Evolutionary conservation across 2,329 filamentous ascomycete species (phyloP), one percentile per base, ranked within the genome.

Genomic region (Leptographium wingfieldii): DNA sequence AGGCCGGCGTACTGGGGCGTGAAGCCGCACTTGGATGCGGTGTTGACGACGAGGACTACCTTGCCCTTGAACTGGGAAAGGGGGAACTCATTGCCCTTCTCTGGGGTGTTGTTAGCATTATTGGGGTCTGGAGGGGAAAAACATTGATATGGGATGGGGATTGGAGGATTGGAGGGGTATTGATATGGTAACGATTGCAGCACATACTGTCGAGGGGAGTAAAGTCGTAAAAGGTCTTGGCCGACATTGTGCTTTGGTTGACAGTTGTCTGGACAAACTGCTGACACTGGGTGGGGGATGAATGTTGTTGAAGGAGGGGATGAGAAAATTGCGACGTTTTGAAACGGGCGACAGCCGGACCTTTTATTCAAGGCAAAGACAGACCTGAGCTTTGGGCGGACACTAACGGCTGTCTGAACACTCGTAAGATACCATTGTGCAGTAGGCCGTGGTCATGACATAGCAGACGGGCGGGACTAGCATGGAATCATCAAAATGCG

Each of bases 11-110:
- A 96, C 76, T 99, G 94, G 14, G 91, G 91, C 3, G 94, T 97
- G 83, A 97, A 97, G 73, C 94, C 92, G 80, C 94, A 99, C 79
- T 97, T 96, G 73, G 90, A 95, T 67, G 94, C 94, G 1, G 92
- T 96, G 84, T 99, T 99, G 77, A 99, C 91, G 69, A 96, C 80
- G 63, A 99, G 86, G 68, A 97, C 84, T 67, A 97, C 92, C 76
- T 97, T 97, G 81, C 87, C 89, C 73, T 89, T 84, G 76, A 90
- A 88, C 63, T 85, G 74, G 66, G 77, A 70, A 65, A 97, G 80
- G 62, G 84, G 77, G 70, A 86, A 86, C 66, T 87, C 81, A 60
- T 82, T 71, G 73, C 90, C 91, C 72, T 85, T 86, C 72, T 91
- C 86, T 90, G 56, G 16, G 6, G 16, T 19, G 43, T 5, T 5